Evolutionary conservation across 352 stramenopile genomes (phyloP).

Genomic region (Plasmopara muralis): DNA sequence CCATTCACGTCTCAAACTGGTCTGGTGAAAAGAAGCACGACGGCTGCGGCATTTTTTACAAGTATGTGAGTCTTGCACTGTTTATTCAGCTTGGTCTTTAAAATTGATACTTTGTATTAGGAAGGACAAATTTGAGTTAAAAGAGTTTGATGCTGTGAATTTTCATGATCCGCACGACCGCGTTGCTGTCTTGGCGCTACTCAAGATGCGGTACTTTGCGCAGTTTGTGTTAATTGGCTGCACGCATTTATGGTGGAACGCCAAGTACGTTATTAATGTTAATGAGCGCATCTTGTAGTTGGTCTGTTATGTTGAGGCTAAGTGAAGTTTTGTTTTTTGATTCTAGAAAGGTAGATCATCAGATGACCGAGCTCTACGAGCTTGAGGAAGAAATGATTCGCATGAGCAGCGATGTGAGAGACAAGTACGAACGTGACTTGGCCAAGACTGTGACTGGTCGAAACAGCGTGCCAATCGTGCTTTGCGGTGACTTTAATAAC

Average conservation of each 20-base stretch:
- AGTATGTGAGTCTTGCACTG: slow-evolving; percentile 27
- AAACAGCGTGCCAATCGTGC: slow-evolving; percentile 59
- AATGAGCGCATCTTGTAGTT: not conserved
- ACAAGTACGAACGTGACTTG: slow-evolving; percentile 77
- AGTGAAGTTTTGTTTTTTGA: slow-evolving; percentile 1
- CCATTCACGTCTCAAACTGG: slow-evolving; percentile 80
- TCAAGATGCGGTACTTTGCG: slow-evolving; percentile 78
- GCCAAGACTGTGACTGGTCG: slow-evolving; percentile 39
- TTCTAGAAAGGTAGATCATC: slow-evolving; percentile 74
- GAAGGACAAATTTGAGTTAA: slow-evolving; percentile 81
- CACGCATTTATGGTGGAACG: slow-evolving; percentile 86
- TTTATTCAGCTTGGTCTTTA: slow-evolving; percentile 1
- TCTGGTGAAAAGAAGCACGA: slow-evolving; percentile 85
- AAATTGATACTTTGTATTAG: slow-evolving; percentile 13
- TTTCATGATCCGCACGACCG: slow-evolving; percentile 83
- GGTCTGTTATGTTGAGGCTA: not conserved
- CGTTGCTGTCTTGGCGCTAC: slow-evolving; percentile 74
- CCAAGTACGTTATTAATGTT: slow-evolving; percentile 44
- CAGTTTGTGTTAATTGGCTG: slow-evolving; percentile 77
- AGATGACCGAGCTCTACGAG: slow-evolving; percentile 82
- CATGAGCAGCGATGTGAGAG: slow-evolving; percentile 68
- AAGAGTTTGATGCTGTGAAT: slow-evolving; percentile 82
- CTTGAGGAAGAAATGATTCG: slow-evolving; percentile 77
- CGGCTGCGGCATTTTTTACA: slow-evolving; percentile 85
- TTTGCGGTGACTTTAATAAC: slow-evolving; percentile 87